Evolutionary conservation across 345 rosid species (phyloP), one percentile per base, ranked within the genome.

Genomic region (Citrus cavaleriei): DNA sequence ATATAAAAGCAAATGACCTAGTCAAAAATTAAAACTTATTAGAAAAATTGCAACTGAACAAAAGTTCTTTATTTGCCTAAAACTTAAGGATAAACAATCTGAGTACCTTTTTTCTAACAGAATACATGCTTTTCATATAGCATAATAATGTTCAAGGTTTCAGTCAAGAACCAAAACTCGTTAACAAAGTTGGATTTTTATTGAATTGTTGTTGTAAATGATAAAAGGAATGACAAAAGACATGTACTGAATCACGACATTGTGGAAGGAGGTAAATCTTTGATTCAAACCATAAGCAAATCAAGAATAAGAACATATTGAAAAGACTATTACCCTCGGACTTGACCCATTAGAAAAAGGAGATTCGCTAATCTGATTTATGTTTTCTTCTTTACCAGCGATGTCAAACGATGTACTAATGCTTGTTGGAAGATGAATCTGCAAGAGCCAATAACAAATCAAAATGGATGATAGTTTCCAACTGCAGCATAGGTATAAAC

Each of bases 371-470:
- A 28, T 71, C 37, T 71, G 74, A 54, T 71, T 8, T 30, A 21
- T 34, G 9, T 9, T 51, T 54, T 82, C 83, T 74, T 84, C 84
- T 81, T 80, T 75, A 49, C 77, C 70, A 81, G 84, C 74, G 27
- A 85, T 71, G 78, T 90, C 93, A 77, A 85, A 42, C 80, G 95
- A 83, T 80, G 86, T 79, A 51, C 84, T 61, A 80, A 91, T 49
- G 83, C 90, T 83, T 81, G 93, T 82, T 80, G 86, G 89, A 74
- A 90, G 79, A 82, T 78, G 91, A 79, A 95, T 85, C 99, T 95
- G 93, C 83, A 85, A 76, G 71, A 49, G 35, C 65, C 59, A 75
- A 77, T 83, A 76, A 46, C 2, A 79, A 40, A 80, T 79, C 80
- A 89, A 81, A 22, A 51, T 1, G 22, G 51, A 71, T 55, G 49